Percentiles rank a stretch among this genome's conserved stretches.
Conservation (phyloP, 805 yeast species). For the Saccharomycopsis malanga region DNA sequence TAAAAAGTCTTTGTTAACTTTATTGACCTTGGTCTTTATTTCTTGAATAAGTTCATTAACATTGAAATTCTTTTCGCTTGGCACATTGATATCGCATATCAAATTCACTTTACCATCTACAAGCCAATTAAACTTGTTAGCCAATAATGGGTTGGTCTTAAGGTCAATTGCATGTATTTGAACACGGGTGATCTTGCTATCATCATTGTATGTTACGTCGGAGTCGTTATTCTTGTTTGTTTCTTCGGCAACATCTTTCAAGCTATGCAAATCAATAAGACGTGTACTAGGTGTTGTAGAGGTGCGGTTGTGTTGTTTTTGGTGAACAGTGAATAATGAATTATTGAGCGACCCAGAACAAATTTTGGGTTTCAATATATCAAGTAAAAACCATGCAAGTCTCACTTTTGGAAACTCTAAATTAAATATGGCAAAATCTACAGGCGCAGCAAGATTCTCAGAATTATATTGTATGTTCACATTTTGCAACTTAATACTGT, state of each 20-base stretch:
- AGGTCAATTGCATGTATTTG: slow-evolving; percentile 34
- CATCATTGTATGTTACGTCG: background rate
- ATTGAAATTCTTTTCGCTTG: slow-evolving; percentile 36
- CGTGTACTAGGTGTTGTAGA: background rate
- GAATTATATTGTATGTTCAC: slow-evolving; percentile 13
- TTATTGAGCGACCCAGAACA: slow-evolving; percentile 71
- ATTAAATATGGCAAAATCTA: slow-evolving; percentile 53
- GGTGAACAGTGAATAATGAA: slow-evolving; percentile 69
- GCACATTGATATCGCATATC: slow-evolving; percentile 66
- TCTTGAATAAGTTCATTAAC: slow-evolving; percentile 24
- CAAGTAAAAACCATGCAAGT: slow-evolving; percentile 51
- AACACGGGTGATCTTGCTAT: slow-evolving; percentile 13
- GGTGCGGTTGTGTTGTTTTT: slow-evolving; percentile 41
- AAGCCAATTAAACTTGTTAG: slow-evolving; percentile 61
- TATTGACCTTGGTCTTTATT: slow-evolving; percentile 20
- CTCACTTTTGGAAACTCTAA: slow-evolving; percentile 58
- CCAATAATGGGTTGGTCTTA: slow-evolving; percentile 25
- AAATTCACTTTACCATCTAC: slow-evolving; percentile 64
- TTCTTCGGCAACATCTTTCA: background rate
- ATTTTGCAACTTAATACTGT: slow-evolving; percentile 11
- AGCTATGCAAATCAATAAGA: background rate
- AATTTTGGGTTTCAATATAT: slow-evolving; percentile 61
- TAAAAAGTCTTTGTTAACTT: slow-evolving; percentile 8
- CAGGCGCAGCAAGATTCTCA: slow-evolving; percentile 26
- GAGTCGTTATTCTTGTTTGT: background rate